Percentiles rank a stretch among this genome's conserved stretches.
These are phyloP conservation scores for Diaporthe helianthi DNA, from an alignment of 2,329 filamentous ascomycete genomes.

Conservation along the genomic window DNA sequence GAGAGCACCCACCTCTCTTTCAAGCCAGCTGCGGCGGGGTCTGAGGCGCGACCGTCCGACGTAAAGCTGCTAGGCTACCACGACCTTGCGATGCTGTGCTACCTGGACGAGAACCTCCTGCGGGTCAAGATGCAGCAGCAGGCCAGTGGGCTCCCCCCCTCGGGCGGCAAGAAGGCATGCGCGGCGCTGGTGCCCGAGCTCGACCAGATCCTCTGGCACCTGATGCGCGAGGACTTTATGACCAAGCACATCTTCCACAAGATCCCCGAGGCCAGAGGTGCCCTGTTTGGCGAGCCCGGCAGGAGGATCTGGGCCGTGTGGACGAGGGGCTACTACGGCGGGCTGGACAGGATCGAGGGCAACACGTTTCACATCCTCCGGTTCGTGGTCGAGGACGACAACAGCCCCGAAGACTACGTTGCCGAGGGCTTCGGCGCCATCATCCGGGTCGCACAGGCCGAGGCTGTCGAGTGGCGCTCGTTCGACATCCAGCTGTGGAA, in stretches of 20 bases:
- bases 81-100: conserved; percentile 68
- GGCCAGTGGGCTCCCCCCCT: conserved; percentile 33
- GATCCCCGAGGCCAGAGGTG: conserved; percentile 71
- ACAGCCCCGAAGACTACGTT: conserved; percentile 51
- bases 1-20: conserved; percentile 76
- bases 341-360: conserved; percentile 58
- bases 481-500: conserved; percentile 83
- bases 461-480: conserved; percentile 77
- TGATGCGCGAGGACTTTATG: conserved; percentile 82
- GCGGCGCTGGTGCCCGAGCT: conserved; percentile 74
- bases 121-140: conserved; percentile 54
- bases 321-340: conserved; percentile 70
- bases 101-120: conserved; percentile 69
- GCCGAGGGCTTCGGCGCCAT: conserved; percentile 65
- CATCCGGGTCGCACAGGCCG: conserved; percentile 68
- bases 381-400: conserved; percentile 68
- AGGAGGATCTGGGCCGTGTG: conserved; percentile 77
- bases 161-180: conserved; percentile 47
- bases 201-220: conserved; percentile 75
- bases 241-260: conserved; percentile 65
- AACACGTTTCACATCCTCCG: conserved; percentile 76
- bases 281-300: conserved; percentile 62
- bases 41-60: conserved; percentile 25
- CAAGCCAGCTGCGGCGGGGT: conserved; percentile 44
- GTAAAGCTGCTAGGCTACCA: conserved; percentile 60